Evolutionary conservation across 106 monocot genomes (phyloP).

Genomic region (Agapanthus africanus): DNA sequence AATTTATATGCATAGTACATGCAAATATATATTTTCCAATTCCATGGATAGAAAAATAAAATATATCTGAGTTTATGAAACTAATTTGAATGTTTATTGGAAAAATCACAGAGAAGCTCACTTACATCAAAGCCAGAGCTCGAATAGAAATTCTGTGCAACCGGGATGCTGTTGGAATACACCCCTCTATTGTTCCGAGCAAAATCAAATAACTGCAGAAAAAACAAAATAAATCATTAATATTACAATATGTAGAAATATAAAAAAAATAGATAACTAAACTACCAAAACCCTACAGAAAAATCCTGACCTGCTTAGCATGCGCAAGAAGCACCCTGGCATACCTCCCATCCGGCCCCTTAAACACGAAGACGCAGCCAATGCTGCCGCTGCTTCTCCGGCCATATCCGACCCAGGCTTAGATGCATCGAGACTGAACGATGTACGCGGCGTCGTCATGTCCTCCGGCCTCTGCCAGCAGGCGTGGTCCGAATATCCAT

Average conservation of each 20-base stretch:
- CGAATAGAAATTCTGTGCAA: conserved; percentile 33
- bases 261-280: neutral
- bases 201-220: conserved; percentile 53
- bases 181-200: conserved; percentile 30
- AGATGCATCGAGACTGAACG: conserved; percentile 24
- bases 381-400: conserved; percentile 54
- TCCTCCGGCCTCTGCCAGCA: conserved; percentile 83
- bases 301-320: conserved; percentile 35
- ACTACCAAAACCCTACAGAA: neutral
- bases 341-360: conserved; percentile 16
- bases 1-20: too few species aligned
- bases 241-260: neutral
- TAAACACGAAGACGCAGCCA: conserved; percentile 54
- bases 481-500: conserved; percentile 63
- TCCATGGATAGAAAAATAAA: too few species aligned
- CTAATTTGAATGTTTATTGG: too few species aligned
- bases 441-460: conserved; percentile 53
- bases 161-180: conserved; percentile 47
- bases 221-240: neutral
- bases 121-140: conserved; percentile 64
- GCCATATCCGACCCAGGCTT: conserved; percentile 53
- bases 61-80: too few species aligned
- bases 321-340: conserved; percentile 25
- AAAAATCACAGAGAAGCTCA: neutral
- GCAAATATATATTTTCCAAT: too few species aligned